Conservation (phyloP, 495 filamentous ascomycete species). For the Pseudomonodictys pantanalensis region DNA sequence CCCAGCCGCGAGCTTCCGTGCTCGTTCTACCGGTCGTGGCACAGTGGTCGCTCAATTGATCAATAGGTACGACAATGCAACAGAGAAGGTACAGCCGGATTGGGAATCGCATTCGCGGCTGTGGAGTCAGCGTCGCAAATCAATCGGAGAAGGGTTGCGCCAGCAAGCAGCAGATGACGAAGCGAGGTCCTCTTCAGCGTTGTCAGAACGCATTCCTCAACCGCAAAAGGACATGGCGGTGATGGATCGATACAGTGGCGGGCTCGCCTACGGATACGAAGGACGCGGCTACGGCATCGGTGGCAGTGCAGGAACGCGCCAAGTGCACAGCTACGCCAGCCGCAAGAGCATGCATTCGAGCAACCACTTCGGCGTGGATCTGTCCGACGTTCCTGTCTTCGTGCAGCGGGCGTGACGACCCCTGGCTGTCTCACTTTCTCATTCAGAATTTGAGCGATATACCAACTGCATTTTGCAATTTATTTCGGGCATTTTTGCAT, state of each 20-base stretch:
- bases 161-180: constrained; percentile 1
- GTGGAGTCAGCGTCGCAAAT: constrained; percentile 34
- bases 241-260: constrained; percentile 45
- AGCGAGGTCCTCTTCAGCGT: background rate
- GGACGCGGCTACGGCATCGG: constrained; percentile 39
- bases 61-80: constrained; percentile 13
- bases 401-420: constrained; percentile 7
- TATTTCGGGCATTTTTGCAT: constrained; percentile 28
- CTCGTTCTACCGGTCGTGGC: constrained; percentile 13
- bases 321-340: constrained; percentile 34
- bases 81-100: background rate
- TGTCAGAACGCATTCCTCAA: background rate
- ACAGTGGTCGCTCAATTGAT: constrained; percentile 23
- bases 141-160: constrained; percentile 27
- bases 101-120: constrained; percentile 30
- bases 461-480: constrained; percentile 14
- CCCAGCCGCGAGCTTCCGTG: background rate
- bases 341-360: constrained; percentile 47
- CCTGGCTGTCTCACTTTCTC: background rate
- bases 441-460: background rate
- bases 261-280: constrained; percentile 48
- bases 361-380: constrained; percentile 34
- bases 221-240: constrained; percentile 1
- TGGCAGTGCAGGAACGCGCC: constrained; percentile 46
- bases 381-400: constrained; percentile 32